These are phyloP conservation scores for Agroathelia rolfsii DNA, from an alignment of 1,284 basidiomycete species.

Conservation along the genomic window DNA sequence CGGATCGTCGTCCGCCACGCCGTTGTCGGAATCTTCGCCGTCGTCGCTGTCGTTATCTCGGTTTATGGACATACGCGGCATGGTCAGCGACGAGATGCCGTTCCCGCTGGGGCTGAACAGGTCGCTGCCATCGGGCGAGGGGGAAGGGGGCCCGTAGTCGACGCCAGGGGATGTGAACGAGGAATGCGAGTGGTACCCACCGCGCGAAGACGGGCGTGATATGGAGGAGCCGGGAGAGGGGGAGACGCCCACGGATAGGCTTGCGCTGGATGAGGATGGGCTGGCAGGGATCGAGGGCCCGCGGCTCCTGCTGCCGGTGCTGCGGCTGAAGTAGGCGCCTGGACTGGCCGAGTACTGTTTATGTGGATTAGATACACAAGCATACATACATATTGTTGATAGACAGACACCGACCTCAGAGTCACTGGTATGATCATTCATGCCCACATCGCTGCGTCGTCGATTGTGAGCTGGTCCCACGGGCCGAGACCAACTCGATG, in stretches of 20 bases:
- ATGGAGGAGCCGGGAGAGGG: conserved; percentile 30
- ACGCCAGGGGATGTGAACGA: conserved; percentile 26
- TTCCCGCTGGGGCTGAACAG: conserved; percentile 21
- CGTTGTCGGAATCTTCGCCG: conserved; percentile 43
- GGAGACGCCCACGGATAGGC: too few relatives aligned
- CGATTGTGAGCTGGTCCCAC: conserved; percentile 51
- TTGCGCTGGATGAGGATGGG: conserved; percentile 27
- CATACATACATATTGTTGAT: too few relatives aligned
- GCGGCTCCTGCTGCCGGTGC: conserved; percentile 34
- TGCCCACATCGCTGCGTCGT: conserved; percentile 56
- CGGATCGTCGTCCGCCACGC: conserved; percentile 51
- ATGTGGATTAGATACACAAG: too few relatives aligned
- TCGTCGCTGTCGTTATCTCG: conserved; percentile 37
- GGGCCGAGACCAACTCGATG: conserved; percentile 64
- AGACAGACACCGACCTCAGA: conserved; percentile 44
- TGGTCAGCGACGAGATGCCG: conserved; percentile 28
- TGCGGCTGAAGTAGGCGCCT: conserved; percentile 30
- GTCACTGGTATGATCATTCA: conserved; percentile 43
- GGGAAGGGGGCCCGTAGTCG: conserved; percentile 22
- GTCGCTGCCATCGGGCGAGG: conserved; percentile 12
- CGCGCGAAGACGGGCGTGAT: conserved; percentile 24
- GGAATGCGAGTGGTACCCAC: conserved; percentile 48
- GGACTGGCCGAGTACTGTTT: conserved; percentile 29
- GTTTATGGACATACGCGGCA: conserved; percentile 25
- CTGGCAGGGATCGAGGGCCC: conserved; percentile 60